Percentiles rank a stretch among this genome's conserved stretches.
phyloP scores from a whole-genome alignment of 2,329 filamentous ascomycete genomes.

The Microcera coccophila region DNA sequence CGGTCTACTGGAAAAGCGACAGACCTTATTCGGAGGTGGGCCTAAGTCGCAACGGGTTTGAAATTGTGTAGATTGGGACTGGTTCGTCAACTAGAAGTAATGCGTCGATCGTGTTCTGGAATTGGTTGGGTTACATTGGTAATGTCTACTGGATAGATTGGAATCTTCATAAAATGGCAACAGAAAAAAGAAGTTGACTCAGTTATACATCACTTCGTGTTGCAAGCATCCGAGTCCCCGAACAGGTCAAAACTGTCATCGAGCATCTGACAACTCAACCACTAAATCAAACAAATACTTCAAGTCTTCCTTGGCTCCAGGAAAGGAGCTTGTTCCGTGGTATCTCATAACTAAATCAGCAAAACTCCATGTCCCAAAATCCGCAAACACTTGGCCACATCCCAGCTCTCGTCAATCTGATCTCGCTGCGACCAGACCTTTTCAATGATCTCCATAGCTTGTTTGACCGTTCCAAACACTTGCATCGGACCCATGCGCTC shows the following conservation, averaged over 20 bases:
- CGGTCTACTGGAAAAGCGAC: constrained; percentile 44
- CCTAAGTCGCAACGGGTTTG: constrained; percentile 15
- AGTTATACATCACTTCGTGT: too few relatives aligned
- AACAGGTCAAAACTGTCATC: too few relatives aligned
- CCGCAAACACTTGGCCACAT: constrained; percentile 41
- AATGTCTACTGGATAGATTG: constrained; percentile 31
- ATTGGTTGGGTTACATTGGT: constrained; percentile 13
- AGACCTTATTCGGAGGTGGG: constrained; percentile 30
- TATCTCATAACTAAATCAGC: constrained; percentile 34
- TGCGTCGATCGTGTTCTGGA: constrained; percentile 4
- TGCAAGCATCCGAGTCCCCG: too few relatives aligned
- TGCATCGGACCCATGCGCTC: constrained; percentile 39
- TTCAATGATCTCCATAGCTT: constrained; percentile 45
- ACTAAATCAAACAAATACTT: background rate
- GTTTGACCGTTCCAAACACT: constrained; percentile 44
- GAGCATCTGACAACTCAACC: background rate
- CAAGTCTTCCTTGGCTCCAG: constrained; percentile 10
- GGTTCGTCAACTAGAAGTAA: constrained; percentile 1
- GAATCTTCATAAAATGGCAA: constrained; percentile 13
- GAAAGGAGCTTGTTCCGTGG: background rate
- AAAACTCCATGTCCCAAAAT: constrained; percentile 38
- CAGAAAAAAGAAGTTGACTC: constrained; percentile 9
- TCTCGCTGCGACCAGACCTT: constrained; percentile 41
- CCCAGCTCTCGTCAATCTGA: constrained; percentile 42
- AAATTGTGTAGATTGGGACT: constrained; percentile 5